Evolutionary conservation across 768 basidiomycete genomes (phyloP), one percentile per base, ranked within the genome.

Genomic region (Leccinellum albellum): DNA sequence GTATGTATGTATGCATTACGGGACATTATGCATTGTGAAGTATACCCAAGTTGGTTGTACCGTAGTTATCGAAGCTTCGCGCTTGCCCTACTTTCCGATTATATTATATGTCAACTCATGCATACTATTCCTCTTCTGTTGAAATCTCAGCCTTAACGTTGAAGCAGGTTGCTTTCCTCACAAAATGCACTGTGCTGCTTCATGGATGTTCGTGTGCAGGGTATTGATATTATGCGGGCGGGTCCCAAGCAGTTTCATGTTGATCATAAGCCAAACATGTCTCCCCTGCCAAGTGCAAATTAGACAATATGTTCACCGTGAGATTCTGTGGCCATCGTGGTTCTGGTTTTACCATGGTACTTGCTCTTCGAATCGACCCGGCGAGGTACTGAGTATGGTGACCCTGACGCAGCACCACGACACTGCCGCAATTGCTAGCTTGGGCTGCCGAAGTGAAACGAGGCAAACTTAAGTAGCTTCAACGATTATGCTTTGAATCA

Each of bases 401-500:
- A 14, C 28, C 24, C 26, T 49, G 24, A 49, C 28, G n/a, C 9
- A 26, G 23, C 48, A 49, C 24, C 29, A 28, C 29, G 48, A 49
- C 48, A 49, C 48, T n/a, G 48, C 29, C 24, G 28, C 29, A 49
- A 26, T 31, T 29, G 48, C n/a, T 49, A 14, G 50, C 31, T 23
- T 23, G 21, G 23, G 21, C 21, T 21, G 50, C 50, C 32, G 20
- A 28, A 50, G 21, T 21, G 50, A 50, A 32, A 33, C 50, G 50
- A 50, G 50, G 48, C 31, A 50, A 33, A 21, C 50, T 15, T 32
- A 32, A 50, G 45, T 21, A 48, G 26, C 51, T 64, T 55, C 50
- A 44, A 53, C 58, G 20, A 33, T 29, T 29, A 40, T 54, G n/a
- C 37, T 51, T 29, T 9, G 37, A 40, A 40, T 42, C 40, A 42